These are phyloP conservation scores for Favolaschia claudopus DNA, from an alignment of 768 basidiomycete genomes.

Conservation along the genomic window DNA sequence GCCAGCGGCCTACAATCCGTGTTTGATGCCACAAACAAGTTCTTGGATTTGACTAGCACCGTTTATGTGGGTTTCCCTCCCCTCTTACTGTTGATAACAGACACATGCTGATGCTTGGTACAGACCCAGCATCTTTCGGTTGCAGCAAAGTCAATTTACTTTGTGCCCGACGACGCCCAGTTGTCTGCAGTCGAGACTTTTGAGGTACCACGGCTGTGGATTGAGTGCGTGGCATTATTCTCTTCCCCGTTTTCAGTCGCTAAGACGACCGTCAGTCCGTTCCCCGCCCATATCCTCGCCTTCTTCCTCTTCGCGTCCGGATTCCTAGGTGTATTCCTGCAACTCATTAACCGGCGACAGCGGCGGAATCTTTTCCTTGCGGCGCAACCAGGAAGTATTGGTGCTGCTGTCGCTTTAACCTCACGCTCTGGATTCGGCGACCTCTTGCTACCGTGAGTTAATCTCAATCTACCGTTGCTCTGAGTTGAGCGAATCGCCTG, in stretches of 20 bases:
- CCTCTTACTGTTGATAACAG: not conserved
- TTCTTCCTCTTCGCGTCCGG: slow-evolving; percentile 56
- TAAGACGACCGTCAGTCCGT: slow-evolving; percentile 44
- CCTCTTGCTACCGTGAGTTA: slow-evolving; percentile 53
- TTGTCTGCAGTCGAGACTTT: slow-evolving; percentile 49
- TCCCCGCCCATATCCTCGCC: slow-evolving; percentile 62
- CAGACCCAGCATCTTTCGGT: slow-evolving; percentile 68
- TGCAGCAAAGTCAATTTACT: slow-evolving; percentile 66
- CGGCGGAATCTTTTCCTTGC: slow-evolving; percentile 60
- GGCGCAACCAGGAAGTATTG: slow-evolving; percentile 67
- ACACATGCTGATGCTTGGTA: slow-evolving; percentile 10
- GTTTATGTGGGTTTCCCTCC: slow-evolving; percentile 56
- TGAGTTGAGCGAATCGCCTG: not conserved
- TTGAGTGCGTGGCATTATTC: slow-evolving; percentile 59
- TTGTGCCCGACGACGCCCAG: slow-evolving; percentile 48
- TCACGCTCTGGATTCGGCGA: slow-evolving; percentile 69
- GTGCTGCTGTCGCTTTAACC: slow-evolving; percentile 61
- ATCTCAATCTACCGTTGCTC: not conserved
- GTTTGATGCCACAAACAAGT: slow-evolving; percentile 58
- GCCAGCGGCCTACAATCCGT: slow-evolving; percentile 49
- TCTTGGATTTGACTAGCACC: slow-evolving; percentile 56
- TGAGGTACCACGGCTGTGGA: slow-evolving; percentile 55
- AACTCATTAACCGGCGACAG: slow-evolving; percentile 53
- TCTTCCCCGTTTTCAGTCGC: not conserved
- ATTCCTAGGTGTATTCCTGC: slow-evolving; percentile 53